Evolutionary conservation across 441 rosid genomes (phyloP).

Genomic region (Arabidopsis lyrata): DNA sequence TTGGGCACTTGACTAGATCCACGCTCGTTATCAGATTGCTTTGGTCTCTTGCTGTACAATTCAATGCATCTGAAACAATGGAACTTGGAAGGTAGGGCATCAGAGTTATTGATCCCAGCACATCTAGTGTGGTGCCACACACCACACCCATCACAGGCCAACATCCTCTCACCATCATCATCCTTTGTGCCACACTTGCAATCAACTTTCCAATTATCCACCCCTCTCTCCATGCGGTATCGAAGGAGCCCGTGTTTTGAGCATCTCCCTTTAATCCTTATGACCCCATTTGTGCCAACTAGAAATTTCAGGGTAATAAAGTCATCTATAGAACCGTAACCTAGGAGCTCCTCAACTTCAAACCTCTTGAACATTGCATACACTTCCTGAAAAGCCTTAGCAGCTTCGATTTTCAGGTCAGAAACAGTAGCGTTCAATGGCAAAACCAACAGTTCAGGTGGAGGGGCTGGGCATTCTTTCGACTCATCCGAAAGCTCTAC

Average conservation of each 20-base stretch:
- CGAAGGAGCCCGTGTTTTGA: conserved; percentile 56
- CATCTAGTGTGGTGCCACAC: conserved; percentile 85
- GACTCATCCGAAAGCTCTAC: conserved; percentile 59
- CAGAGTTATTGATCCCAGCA: conserved; percentile 61
- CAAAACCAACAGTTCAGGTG: conserved; percentile 61
- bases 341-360: conserved; percentile 56
- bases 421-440: conserved; percentile 59
- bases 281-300: conserved; percentile 53
- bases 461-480: conserved; percentile 57
- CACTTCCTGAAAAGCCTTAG: conserved; percentile 64
- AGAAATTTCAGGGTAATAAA: conserved; percentile 55
- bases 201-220: conserved; percentile 70
- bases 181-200: conserved; percentile 78
- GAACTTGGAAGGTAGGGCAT: conserved; percentile 54
- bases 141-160: conserved; percentile 72
- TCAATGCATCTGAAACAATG: conserved; percentile 53
- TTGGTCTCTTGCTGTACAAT: conserved; percentile 38
- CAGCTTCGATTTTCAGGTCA: conserved; percentile 63
- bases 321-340: conserved; percentile 56
- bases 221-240: conserved; percentile 73
- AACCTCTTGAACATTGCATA: conserved; percentile 71
- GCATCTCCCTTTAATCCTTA: conserved; percentile 56
- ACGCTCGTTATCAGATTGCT: conserved; percentile 31
- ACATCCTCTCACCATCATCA: conserved; percentile 84
- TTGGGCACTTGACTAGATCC: conserved; percentile 37